These are phyloP conservation scores for Arthrobotrys entomopaga DNA, from an alignment of 2,329 filamentous ascomycete genomes.

Conservation along the genomic window DNA sequence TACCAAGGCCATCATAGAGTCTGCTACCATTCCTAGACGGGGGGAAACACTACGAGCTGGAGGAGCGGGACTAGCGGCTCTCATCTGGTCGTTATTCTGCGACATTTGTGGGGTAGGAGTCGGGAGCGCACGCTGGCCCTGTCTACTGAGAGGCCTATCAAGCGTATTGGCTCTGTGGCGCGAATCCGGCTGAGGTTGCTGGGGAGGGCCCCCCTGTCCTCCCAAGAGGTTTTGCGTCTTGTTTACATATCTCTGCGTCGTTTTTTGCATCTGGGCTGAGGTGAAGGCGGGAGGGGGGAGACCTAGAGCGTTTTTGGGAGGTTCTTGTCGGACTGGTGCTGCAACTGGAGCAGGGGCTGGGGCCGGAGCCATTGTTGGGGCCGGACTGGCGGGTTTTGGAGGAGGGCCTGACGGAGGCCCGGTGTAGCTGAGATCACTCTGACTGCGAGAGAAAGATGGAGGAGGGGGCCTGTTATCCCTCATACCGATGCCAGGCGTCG, in stretches of 20 bases:
- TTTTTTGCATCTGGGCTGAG: conserved; percentile 92
- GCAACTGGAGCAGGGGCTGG: conserved; percentile 5
- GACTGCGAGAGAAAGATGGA: conserved; percentile 24
- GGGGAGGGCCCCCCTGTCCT: conserved; percentile 62
- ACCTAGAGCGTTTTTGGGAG: conserved; percentile 76
- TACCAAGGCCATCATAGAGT: conserved; percentile 48
- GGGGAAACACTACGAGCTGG: no score
- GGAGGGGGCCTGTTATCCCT: conserved; percentile 19
- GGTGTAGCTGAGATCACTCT: conserved; percentile 44
- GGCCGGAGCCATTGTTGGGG: conserved; percentile 14
- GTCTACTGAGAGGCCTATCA: conserved; percentile 50
- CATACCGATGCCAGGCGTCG: conserved; percentile 61
- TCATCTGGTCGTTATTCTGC: conserved; percentile 13
- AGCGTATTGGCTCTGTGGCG: conserved; percentile 59
- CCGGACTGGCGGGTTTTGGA: conserved; percentile 59
- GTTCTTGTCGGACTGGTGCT: conserved; percentile 54
- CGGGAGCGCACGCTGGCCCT: conserved; percentile 45
- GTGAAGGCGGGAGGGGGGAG: conserved; percentile 93
- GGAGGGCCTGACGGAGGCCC: conserved; percentile 59
- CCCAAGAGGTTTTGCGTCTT: conserved; percentile 83
- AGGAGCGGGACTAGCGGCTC: conserved; percentile 34
- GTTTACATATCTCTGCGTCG: conserved; percentile 85
- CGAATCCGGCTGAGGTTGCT: conserved; percentile 18
- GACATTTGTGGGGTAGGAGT: conserved; percentile 15
- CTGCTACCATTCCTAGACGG: conserved; percentile 6